These are phyloP conservation scores for Colletotrichum trifolii DNA, from an alignment of 2,329 filamentous ascomycete species.

Conservation along the genomic window DNA sequence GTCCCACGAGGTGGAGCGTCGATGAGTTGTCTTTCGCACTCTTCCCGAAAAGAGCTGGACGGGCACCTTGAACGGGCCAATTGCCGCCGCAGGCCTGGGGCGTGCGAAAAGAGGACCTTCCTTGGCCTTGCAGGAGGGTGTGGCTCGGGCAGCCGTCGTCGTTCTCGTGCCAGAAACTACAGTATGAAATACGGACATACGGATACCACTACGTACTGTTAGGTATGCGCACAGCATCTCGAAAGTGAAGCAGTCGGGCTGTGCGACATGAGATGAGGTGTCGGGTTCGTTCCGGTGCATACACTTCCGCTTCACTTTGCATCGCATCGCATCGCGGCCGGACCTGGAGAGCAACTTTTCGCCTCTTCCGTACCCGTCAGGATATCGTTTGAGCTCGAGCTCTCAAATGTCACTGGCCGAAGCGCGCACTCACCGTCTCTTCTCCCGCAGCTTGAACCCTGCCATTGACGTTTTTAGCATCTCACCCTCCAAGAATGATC, in stretches of 20 bases:
- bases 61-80: conserved; percentile 26
- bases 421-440: conserved; percentile 13
- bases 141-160: background rate
- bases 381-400: conserved; percentile 3
- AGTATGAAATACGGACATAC: background rate
- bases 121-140: background rate
- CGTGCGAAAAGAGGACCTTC: conserved; percentile 23
- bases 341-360: too few species aligned
- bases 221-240: too few species aligned
- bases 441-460: conserved; percentile 14
- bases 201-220: too few species aligned
- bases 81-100: conserved; percentile 34
- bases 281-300: too few species aligned
- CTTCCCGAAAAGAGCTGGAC: conserved; percentile 34
- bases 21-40: conserved; percentile 36
- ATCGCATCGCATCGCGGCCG: background rate
- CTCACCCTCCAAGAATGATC: too few species aligned
- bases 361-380: background rate
- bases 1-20: conserved; percentile 34
- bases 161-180: background rate
- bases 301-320: conserved; percentile 8
- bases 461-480: background rate
- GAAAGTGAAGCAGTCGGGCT: too few species aligned
- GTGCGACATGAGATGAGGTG: too few species aligned
- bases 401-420: conserved; percentile 6